Conservation (phyloP, 2,329 filamentous ascomycete genomes). For the Boeremia exigua region DNA sequence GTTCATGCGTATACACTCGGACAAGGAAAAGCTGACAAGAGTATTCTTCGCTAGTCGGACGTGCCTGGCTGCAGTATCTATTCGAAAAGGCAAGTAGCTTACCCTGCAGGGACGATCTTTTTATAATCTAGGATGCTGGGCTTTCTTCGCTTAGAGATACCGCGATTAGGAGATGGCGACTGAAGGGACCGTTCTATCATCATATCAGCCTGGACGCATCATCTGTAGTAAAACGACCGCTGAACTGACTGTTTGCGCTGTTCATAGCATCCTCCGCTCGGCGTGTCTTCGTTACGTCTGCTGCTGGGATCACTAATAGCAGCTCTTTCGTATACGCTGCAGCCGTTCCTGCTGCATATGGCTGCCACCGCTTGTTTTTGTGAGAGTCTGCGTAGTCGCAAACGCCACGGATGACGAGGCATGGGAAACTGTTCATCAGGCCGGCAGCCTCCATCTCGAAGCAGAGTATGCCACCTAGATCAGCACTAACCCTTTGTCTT, state of each 20-base stretch:
- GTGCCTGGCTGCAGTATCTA: too few species aligned
- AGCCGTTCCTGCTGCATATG: conserved; percentile 1
- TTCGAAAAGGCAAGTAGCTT: not conserved
- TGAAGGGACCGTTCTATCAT: not conserved
- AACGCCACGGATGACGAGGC: conserved; percentile 3
- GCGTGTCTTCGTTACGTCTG: not conserved
- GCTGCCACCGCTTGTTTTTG: conserved; percentile 5
- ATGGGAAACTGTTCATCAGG: conserved; percentile 7
- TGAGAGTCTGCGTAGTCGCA: conserved; percentile 7
- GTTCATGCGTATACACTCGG: too few species aligned
- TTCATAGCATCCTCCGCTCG: not conserved
- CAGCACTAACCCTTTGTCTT: conserved; percentile 1
- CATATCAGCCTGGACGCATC: not conserved
- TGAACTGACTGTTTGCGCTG: not conserved
- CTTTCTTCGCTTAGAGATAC: not conserved
- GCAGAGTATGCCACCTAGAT: conserved; percentile 1
- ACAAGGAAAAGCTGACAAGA: too few species aligned
- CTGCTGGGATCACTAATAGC: conserved; percentile 6
- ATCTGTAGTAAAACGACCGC: not conserved
- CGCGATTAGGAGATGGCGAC: not conserved
- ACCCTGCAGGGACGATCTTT: not conserved
- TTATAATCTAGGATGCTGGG: not conserved
- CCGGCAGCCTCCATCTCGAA: conserved; percentile 5
- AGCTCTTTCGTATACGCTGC: conserved; percentile 6
- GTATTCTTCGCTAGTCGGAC: too few species aligned